phyloP scores from a whole-genome alignment of 306 rosid species.

The Lathyrus sativus region DNA sequence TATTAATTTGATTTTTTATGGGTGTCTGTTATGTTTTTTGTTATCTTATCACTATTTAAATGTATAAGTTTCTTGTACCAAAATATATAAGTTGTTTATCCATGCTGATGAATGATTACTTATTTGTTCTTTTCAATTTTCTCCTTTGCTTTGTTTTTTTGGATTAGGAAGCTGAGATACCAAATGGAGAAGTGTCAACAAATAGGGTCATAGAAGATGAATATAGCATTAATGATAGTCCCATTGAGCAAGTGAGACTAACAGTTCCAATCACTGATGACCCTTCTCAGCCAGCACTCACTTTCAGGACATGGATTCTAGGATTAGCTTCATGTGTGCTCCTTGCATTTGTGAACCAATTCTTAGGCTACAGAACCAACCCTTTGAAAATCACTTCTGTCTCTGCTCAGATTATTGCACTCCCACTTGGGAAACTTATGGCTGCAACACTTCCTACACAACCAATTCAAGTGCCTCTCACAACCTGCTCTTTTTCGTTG shows the following conservation, averaged over 20 bases:
- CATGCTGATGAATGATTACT: neutral
- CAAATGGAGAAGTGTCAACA: slow-evolving; percentile 53
- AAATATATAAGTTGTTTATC: no score
- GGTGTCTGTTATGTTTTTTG: no score
- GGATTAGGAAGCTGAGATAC: slow-evolving; percentile 69
- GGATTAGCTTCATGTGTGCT: slow-evolving; percentile 63
- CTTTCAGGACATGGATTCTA: slow-evolving; percentile 84
- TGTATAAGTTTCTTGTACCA: no score
- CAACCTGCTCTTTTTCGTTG: slow-evolving; percentile 60
- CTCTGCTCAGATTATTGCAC: slow-evolving; percentile 67
- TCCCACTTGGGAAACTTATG: slow-evolving; percentile 82
- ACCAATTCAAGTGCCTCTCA: slow-evolving; percentile 47
- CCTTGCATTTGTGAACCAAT: slow-evolving; percentile 76
- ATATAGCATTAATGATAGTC: slow-evolving; percentile 45
- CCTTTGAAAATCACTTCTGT: slow-evolving; percentile 62
- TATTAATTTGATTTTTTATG: no score
- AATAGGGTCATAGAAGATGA: neutral
- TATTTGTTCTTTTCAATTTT: neutral
- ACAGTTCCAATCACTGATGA: slow-evolving; percentile 73
- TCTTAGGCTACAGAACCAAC: slow-evolving; percentile 65
- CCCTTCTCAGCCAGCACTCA: slow-evolving; percentile 60
- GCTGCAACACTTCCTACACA: slow-evolving; percentile 68
- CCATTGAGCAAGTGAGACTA: slow-evolving; percentile 76
- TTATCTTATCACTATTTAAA: no score
- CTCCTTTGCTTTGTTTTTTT: slow-evolving; percentile 1